Conservation (phyloP, 1,284 basidiomycete species). For the Rhodotorula sp. region DNA sequence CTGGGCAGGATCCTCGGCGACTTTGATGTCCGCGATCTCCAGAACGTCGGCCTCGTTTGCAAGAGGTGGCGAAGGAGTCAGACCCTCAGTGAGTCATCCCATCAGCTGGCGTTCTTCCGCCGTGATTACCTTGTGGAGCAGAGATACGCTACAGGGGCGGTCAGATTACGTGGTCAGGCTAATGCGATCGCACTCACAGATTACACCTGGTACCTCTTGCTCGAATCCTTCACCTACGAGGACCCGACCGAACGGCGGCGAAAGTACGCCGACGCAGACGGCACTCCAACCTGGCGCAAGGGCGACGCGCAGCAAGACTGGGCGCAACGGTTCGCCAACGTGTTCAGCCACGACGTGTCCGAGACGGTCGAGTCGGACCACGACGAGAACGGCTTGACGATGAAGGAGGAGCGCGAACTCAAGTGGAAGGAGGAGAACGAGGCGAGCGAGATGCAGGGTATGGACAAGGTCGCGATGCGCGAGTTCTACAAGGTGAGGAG, state of each 20-base stretch:
- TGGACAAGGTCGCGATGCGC: conserved; percentile 37
- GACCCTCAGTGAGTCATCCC: conserved; percentile 29
- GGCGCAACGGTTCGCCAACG: conserved; percentile 35
- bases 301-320: conserved; percentile 35
- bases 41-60: conserved; percentile 27
- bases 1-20: conserved; percentile 33
- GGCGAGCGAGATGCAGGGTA: background rate
- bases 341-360: conserved; percentile 28
- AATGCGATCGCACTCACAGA: conserved; percentile 17
- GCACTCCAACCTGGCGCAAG: conserved; percentile 33
- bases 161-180: background rate
- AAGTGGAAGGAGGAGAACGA: conserved; percentile 37
- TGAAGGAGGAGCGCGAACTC: conserved; percentile 37
- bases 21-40: conserved; percentile 23
- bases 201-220: conserved; percentile 38
- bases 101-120: background rate
- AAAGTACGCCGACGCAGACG: conserved; percentile 24
- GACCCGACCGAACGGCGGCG: conserved; percentile 18
- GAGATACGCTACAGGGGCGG: no score
- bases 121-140: no score
- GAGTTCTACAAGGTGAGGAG: conserved; percentile 36
- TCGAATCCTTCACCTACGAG: conserved; percentile 30
- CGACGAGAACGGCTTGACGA: conserved; percentile 38
- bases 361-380: conserved; percentile 15
- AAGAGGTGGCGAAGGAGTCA: conserved; percentile 34